Evolutionary conservation across 1,284 basidiomycete species (phyloP), one percentile per base, ranked within the genome.

Genomic region (Sphaerobolus stellatus): DNA sequence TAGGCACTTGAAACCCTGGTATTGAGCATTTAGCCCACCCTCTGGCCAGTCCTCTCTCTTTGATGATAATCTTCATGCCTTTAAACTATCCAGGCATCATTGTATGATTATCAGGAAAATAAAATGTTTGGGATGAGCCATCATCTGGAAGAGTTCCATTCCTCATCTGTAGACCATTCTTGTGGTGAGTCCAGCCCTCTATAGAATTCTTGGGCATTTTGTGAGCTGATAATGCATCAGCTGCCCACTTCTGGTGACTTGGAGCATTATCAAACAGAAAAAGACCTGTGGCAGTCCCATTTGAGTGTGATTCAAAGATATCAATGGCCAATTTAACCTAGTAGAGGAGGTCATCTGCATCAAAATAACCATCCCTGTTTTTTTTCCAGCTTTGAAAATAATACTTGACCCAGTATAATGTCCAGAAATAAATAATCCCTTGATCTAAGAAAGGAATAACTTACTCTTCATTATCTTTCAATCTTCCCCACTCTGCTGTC

Each of bases 351-450:
- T 62, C 50, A 9, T 75, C 70, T 1, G 71, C 70, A 27, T 56
- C 71, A 70, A 76, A 77, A 62, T 73, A 78, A 0, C 75, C 74
- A 6, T 76, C 67, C 45, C 75, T 67, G 61, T 74, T 73, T 56
- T 77, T 77, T 5, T n/a, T n/a, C 75, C 72, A 64, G 77, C 75
- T 46, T 75, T 68, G 4, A 77, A 47, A 16, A 58, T 28, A 18
- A 60, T 44, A 7, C 52, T 40, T 18, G 58, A 50, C 34, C 55
- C 53, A 25, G 33, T 28, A 28, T 47, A 36, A 28, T n/a, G n/a
- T n/a, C n/a, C n/a, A n/a, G 9, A 18, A 24, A 31, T 25, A 33
- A 34, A 44, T 38, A 29, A 31, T 8, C 14, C 48, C 41, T 34
- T 11, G 31, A 8, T 44, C 27, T 50, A 14, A 44, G n/a, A 43